Conservation (phyloP, 345 rosid genomes). For the Arabidopsis arenosa region DNA sequence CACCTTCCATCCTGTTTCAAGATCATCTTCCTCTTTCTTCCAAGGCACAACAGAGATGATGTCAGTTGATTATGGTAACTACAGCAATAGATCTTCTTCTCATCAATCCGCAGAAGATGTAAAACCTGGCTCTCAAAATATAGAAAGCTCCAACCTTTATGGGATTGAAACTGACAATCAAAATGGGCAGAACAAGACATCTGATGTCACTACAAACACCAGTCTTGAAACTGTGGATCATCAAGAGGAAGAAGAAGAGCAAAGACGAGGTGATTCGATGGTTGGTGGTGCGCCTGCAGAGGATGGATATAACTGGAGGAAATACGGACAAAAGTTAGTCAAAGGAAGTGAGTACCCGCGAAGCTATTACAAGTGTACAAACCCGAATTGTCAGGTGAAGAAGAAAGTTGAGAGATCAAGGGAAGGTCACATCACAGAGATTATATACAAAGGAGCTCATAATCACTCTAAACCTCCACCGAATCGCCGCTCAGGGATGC, state of each 20-base stretch:
- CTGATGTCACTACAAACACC: constrained; percentile 48
- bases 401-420: constrained; percentile 95
- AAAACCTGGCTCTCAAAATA: constrained; percentile 52
- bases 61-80: constrained; percentile 59
- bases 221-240: constrained; percentile 59
- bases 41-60: constrained; percentile 50
- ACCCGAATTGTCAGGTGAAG: constrained; percentile 83
- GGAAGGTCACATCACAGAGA: constrained; percentile 96
- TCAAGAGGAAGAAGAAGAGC: constrained; percentile 78
- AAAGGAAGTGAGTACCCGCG: constrained; percentile 97
- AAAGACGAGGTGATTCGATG: constrained; percentile 58
- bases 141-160: constrained; percentile 50
- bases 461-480: constrained; percentile 81
- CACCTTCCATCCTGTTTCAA: constrained; percentile 73
- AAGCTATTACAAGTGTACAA: constrained; percentile 97
- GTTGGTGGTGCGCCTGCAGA: constrained; percentile 74
- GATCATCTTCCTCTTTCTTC: constrained; percentile 57
- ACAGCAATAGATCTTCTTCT: constrained; percentile 46
- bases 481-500: constrained; percentile 66
- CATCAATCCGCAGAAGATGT: constrained; percentile 48
- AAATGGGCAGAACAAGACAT: constrained; percentile 48
- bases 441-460: constrained; percentile 93
- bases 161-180: constrained; percentile 37
- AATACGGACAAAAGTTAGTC: constrained; percentile 95
- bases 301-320: constrained; percentile 97